Conservation (phyloP, 2,329 filamentous ascomycete genomes). For the Apiospora hydei region DNA sequence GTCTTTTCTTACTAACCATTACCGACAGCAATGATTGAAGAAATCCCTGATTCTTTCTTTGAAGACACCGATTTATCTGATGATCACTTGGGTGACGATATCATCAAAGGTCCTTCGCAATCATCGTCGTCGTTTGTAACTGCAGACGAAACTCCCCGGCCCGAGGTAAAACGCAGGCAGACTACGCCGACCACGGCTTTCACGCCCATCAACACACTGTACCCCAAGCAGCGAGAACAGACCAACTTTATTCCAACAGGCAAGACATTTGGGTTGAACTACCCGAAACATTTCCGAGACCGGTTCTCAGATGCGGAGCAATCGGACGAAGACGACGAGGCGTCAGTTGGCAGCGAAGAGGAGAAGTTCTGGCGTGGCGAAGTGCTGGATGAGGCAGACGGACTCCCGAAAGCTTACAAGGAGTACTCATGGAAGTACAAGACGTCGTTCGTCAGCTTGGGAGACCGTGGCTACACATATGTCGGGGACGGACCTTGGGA, state of each 20-base stretch:
- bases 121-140: conserved; percentile 11
- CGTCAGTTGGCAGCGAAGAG: not conserved
- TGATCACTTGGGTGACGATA: conserved; percentile 28
- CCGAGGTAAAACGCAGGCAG: not conserved
- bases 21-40: not conserved
- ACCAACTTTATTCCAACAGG: not conserved
- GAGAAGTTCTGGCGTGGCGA: conserved; percentile 16
- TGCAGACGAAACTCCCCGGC: conserved; percentile 23
- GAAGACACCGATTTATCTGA: conserved; percentile 26
- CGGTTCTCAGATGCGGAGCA: conserved; percentile 20
- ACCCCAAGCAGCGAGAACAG: not conserved
- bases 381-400: not conserved
- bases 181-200: not conserved
- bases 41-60: conserved; percentile 23
- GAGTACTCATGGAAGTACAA: conserved; percentile 31
- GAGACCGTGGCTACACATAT: conserved; percentile 24
- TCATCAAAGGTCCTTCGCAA: conserved; percentile 13
- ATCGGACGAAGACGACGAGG: conserved; percentile 2
- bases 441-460: conserved; percentile 24
- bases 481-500: conserved; percentile 35
- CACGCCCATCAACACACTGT: conserved; percentile 22
- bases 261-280: conserved; percentile 3
- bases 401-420: conserved; percentile 19
- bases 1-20: not conserved
- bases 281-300: conserved; percentile 11